A percentile compares a stretch with the other conserved stretches of the same genome.
phyloP scores from a whole-genome alignment of 345 rosid species.

The Angophora floribunda region DNA sequence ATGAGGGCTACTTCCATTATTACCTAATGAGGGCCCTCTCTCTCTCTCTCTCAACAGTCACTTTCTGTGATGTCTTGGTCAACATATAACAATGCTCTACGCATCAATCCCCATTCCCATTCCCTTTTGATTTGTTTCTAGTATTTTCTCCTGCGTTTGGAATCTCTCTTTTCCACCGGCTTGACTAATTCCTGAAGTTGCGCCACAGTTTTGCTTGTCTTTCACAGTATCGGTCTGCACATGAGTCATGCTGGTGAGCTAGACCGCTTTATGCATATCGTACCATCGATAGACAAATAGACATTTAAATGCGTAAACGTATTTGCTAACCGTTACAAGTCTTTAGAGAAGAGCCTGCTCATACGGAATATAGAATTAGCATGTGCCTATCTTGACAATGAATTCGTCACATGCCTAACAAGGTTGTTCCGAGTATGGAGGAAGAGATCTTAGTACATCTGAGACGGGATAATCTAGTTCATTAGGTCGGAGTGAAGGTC shows the following conservation, averaged over 20 bases:
- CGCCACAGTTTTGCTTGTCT: not conserved
- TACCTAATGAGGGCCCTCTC: not conserved
- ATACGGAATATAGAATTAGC: not conserved
- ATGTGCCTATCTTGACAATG: not conserved
- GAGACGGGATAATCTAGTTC: accelerated
- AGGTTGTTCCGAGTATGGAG: accelerated
- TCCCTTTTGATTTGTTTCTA: not conserved
- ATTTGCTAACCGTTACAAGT: not conserved
- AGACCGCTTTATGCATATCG: not conserved
- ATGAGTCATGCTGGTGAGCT: not conserved
- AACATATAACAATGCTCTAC: conserved; percentile 12
- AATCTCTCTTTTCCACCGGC: not conserved
- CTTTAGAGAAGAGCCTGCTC: not conserved
- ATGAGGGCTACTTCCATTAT: conserved; percentile 14
- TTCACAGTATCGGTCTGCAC: not conserved
- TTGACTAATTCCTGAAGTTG: not conserved
- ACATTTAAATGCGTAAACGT: not conserved
- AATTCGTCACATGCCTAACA: not conserved
- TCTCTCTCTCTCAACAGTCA: not conserved
- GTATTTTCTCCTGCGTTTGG: not conserved
- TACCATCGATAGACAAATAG: not conserved
- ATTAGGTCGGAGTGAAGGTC: not conserved
- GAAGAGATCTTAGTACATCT: not conserved
- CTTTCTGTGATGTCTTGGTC: conserved; percentile 18
- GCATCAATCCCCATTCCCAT: not conserved